Base-by-base conservation (phyloP, 2,329 filamentous ascomycete species). In the Phialocephala sp. region DNA sequence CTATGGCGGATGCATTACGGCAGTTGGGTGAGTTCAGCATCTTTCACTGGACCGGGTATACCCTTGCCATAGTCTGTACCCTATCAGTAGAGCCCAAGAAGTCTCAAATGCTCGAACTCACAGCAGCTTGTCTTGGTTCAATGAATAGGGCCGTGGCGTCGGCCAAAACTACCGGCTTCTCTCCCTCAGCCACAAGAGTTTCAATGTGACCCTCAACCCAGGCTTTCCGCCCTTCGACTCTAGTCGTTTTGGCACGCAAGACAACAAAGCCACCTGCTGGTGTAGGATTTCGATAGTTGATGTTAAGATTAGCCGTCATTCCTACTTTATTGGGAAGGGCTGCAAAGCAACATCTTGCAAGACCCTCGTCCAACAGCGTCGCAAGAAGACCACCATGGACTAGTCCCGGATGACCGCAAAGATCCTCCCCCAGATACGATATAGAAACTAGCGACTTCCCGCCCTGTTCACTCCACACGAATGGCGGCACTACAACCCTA, bases 191-290 rank as follows among this genome's bases (percentile, higher is more conserved):
- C 32, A 86, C 86, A 67, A 98, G 79, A 63, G 92, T 89, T 84
- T 97, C 93, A 73, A 98, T 89, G 72, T 87, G 86, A 1, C 93
- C 95, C 79, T 91, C 90, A 0, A 97, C 93, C 93, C 93, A 97
- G 14, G 93, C 94, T 82, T 98, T 98, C 68, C 95, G 85, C 0
- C 95, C 94, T 76, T 98, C 93, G 1, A 94, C 91, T 80, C 91
- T 94, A 11, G 87, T 89, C 22, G 94, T 97, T 76, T 88, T 86
- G 4, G 92, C 94, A 68, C 86, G 85, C 65, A 99, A 80, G 52
- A 97, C 92, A 36, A 96, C 82, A 75, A 91, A 95, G 67, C 86
- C 86, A 24, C 87, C 86, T 6, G 93, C 93, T 72, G 86, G 87
- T 54, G 91, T 90, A 4, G 95, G 95, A 67, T 87, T 88, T 72